A percentile compares a stretch with the other conserved stretches of the same genome.
Evolutionary conservation across 2,329 filamentous ascomycete species (phyloP).

Genomic region (Penicillium sp.): DNA sequence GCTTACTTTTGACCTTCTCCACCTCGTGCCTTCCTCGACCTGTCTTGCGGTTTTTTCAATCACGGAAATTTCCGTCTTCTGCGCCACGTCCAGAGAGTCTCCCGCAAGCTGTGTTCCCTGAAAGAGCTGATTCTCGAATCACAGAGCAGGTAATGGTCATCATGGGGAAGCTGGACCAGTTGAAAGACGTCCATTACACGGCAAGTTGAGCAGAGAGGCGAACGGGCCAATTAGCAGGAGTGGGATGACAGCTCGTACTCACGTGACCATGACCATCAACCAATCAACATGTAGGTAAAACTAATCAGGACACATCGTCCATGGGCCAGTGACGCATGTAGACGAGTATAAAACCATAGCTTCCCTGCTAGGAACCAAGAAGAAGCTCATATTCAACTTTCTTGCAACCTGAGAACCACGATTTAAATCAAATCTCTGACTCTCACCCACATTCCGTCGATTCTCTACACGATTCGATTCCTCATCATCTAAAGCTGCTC

Average conservation of each 20-base stretch:
- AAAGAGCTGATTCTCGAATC: constrained; percentile 6
- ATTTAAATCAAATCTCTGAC: neutral
- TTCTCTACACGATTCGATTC: no score
- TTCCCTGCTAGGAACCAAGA: neutral
- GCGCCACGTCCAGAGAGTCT: no score
- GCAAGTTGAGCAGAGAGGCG: neutral
- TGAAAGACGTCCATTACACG: constrained; percentile 1
- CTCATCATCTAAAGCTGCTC: no score
- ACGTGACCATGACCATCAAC: constrained; percentile 1
- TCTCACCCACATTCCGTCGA: neutral
- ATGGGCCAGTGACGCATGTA: constrained; percentile 13
- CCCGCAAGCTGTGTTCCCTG: no score
- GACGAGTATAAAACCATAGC: constrained; percentile 2
- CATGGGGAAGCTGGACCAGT: constrained; percentile 2
- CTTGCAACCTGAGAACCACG: neutral
- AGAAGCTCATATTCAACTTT: neutral
- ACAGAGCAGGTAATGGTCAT: constrained; percentile 10
- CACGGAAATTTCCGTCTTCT: no score
- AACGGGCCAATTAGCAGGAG: constrained; percentile 11
- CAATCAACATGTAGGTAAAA: constrained; percentile 25
- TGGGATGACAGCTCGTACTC: neutral
- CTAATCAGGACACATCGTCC: constrained; percentile 16
- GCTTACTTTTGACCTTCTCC: no score
- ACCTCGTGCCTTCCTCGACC: no score
- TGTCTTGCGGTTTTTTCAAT: no score